Evolutionary conservation across 2,329 filamentous ascomycete species (phyloP).

Genomic region (Byssothecium circinans): DNA sequence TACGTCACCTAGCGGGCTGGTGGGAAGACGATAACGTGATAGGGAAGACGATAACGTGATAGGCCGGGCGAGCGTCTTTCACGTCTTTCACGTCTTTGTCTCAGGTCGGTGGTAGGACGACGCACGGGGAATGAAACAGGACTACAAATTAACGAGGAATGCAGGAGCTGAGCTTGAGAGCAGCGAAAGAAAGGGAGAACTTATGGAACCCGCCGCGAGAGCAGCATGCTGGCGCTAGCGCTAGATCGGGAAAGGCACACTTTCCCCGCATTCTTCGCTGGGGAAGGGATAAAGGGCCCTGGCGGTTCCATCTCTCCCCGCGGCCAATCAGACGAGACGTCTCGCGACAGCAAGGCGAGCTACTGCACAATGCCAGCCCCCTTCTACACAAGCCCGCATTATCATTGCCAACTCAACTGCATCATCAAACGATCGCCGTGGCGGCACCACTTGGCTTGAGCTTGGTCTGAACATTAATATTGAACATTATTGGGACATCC

Average conservation of each 20-base stretch:
- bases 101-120: background rate
- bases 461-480: no score
- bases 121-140: conserved; percentile 8
- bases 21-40: conserved; percentile 6
- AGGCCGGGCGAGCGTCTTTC: conserved; percentile 18
- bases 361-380: no score
- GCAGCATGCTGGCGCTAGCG: conserved; percentile 10
- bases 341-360: background rate
- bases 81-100: no score
- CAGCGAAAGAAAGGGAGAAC: conserved; percentile 7
- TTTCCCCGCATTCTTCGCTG: conserved; percentile 39
- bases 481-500: no score
- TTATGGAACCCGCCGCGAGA: no score
- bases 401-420: no score
- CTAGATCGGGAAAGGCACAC: conserved; percentile 19
- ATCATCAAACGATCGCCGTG: no score
- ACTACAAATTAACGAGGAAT: conserved; percentile 11
- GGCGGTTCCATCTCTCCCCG: background rate
- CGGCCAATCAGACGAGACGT: background rate
- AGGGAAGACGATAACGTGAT: conserved; percentile 15
- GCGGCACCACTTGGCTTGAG: no score
- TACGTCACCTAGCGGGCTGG: conserved; percentile 19
- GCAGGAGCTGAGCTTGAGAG: conserved; percentile 10
- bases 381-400: no score
- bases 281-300: conserved; percentile 25